Conservation (phyloP, 176 grass and related monocot genomes). For the Bonia amplexicaulis region DNA sequence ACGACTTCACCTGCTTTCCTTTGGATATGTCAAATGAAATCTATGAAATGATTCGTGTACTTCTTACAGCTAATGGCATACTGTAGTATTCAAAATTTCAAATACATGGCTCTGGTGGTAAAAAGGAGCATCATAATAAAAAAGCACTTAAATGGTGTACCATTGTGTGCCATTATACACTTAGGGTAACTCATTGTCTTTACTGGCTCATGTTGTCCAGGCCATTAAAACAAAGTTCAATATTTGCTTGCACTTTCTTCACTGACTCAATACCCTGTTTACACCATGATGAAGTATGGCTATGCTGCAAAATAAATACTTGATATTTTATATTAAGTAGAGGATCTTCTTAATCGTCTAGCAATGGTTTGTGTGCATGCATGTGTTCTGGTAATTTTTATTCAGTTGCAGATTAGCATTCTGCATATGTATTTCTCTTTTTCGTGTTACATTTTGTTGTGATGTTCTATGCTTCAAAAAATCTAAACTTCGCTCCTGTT, state of each 20-base stretch:
- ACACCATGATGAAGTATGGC: background rate
- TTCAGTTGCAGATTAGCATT: background rate
- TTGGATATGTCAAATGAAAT: background rate
- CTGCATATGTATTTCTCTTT: background rate
- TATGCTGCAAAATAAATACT: background rate
- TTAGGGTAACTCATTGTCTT: conserved; percentile 4
- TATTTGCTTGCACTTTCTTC: background rate
- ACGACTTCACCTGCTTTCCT: background rate
- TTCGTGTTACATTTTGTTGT: background rate
- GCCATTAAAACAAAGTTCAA: background rate
- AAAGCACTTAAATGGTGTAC: background rate
- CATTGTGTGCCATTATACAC: background rate
- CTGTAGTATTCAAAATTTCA: background rate
- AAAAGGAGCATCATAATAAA: background rate
- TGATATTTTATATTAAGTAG: background rate
- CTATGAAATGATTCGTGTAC: background rate
- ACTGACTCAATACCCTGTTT: background rate
- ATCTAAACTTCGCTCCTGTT: background rate
- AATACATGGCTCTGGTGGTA: background rate
- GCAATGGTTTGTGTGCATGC: background rate
- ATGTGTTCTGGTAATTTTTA: background rate
- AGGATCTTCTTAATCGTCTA: background rate
- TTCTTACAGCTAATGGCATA: background rate
- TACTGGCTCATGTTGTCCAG: background rate
- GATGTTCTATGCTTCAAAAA: background rate